These are phyloP conservation scores for Trametes polyzona DNA, from an alignment of 1,284 basidiomycete genomes.

Conservation along the genomic window DNA sequence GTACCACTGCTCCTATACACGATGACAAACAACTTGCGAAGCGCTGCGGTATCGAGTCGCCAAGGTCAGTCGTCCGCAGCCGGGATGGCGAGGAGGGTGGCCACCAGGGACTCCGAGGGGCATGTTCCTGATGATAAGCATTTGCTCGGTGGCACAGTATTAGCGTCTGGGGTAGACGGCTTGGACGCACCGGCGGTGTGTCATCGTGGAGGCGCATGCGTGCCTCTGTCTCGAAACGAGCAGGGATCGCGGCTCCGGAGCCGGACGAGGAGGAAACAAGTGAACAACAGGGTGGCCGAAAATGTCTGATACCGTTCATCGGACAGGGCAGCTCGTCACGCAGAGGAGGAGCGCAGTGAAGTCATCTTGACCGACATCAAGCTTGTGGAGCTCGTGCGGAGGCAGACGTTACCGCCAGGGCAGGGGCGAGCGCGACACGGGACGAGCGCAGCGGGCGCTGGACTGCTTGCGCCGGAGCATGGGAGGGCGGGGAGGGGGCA, in stretches of 20 bases:
- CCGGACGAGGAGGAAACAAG: not conserved
- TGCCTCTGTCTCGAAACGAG: not conserved
- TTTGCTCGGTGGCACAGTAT: not conserved
- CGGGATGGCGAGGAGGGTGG: not conserved
- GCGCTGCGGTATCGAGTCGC: not conserved
- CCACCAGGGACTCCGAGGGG: not conserved
- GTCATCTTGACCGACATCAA: not conserved
- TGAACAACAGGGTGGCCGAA: not conserved
- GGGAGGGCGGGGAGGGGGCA: not conserved
- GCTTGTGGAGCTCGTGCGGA: not conserved
- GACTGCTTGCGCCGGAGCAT: not conserved
- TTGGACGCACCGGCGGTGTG: not conserved
- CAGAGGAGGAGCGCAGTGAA: not conserved
- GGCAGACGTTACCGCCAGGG: not conserved
- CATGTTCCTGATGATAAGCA: conserved; percentile 3
- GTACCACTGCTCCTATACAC: not conserved
- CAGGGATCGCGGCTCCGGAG: not conserved
- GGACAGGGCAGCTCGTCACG: not conserved
- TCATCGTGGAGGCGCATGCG: not conserved
- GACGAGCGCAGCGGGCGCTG: no score
- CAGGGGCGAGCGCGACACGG: not conserved
- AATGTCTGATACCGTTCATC: not conserved
- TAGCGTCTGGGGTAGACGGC: not conserved
- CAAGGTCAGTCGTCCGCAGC: not conserved
- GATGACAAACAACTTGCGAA: not conserved